phyloP scores from a whole-genome alignment of 805 yeast species.

The Candida rishiriensis region DNA sequence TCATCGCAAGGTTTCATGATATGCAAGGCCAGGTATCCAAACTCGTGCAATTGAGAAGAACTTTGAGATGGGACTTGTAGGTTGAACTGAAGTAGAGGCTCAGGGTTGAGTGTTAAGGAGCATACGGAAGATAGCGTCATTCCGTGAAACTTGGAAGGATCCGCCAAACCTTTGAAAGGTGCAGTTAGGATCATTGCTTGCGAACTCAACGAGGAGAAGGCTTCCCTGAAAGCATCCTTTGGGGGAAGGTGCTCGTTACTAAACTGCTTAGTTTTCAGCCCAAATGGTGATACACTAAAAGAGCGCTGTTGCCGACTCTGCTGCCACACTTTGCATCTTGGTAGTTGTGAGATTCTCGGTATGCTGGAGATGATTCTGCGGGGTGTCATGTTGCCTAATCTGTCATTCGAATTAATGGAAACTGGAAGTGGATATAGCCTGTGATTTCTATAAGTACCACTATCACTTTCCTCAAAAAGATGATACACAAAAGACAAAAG shows the following conservation, averaged over 20 bases:
- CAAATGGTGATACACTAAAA: background rate
- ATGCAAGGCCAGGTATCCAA: conserved; percentile 66
- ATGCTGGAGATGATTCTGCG: no score
- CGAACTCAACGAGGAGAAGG: conserved; percentile 33
- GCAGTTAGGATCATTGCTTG: conserved; percentile 60
- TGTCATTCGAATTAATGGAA: no score
- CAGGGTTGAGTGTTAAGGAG: conserved; percentile 73
- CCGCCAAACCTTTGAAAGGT: conserved; percentile 24
- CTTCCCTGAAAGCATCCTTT: conserved; percentile 26
- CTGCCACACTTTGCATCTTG: conserved; percentile 3
- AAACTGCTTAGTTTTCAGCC: conserved; percentile 1
- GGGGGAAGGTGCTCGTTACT: conserved; percentile 20
- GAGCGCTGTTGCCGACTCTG: background rate
- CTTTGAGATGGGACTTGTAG: conserved; percentile 84
- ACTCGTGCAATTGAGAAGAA: conserved; percentile 56
- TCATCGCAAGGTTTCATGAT: conserved; percentile 56
- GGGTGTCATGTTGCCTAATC: no score
- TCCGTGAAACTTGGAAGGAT: conserved; percentile 46
- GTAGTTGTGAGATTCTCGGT: no score
- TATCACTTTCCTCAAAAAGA: no score
- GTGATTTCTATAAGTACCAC: no score
- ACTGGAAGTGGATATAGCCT: no score
- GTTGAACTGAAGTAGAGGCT: conserved; percentile 79
- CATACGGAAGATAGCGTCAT: conserved; percentile 84
- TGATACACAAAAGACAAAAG: no score